A percentile compares a stretch with the other conserved stretches of the same genome.
phyloP scores from a whole-genome alignment of 1,139 yeast genomes.

The Yamadazyma taylorii region DNA sequence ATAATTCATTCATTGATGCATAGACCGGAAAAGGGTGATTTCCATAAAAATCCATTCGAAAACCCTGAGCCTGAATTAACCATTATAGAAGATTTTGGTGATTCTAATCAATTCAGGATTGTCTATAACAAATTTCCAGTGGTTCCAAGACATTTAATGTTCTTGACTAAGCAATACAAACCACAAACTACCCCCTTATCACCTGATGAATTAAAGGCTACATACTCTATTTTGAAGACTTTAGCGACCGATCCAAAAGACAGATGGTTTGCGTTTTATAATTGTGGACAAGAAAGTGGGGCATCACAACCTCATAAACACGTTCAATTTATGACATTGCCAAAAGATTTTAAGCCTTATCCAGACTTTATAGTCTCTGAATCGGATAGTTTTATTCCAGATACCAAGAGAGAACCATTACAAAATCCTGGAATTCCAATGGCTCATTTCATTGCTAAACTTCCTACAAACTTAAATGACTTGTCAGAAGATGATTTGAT shows the following conservation, averaged over 20 bases:
- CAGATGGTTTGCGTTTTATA: slow-evolving; percentile 73
- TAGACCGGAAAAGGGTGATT: slow-evolving; percentile 54
- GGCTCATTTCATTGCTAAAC: slow-evolving; percentile 76
- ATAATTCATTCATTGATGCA: slow-evolving; percentile 44
- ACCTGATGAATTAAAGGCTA: slow-evolving; percentile 62
- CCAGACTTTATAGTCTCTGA: slow-evolving; percentile 54
- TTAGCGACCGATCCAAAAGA: slow-evolving; percentile 23
- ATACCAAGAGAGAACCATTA: slow-evolving; percentile 55
- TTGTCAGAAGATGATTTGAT: slow-evolving; percentile 57
- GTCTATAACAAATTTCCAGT: slow-evolving; percentile 87
- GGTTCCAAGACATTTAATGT: slow-evolving; percentile 71
- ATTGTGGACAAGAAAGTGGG: slow-evolving; percentile 85
- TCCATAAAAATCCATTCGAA: slow-evolving; percentile 66
- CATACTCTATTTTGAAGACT: slow-evolving; percentile 49
- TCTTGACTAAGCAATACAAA: slow-evolving; percentile 71
- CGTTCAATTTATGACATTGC: slow-evolving; percentile 77
- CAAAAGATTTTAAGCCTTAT: slow-evolving; percentile 56
- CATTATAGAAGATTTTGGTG: slow-evolving; percentile 52
- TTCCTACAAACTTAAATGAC: slow-evolving; percentile 42
- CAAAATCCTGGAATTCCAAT: slow-evolving; percentile 65
- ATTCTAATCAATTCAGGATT: slow-evolving; percentile 52
- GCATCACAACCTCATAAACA: slow-evolving; percentile 95
- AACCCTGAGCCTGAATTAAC: slow-evolving; percentile 78
- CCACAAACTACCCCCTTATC: slow-evolving; percentile 72
- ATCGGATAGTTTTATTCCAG: slow-evolving; percentile 56